Conservation (phyloP, 1,139 yeast species). For the Blastobotrys petasosporus region DNA sequence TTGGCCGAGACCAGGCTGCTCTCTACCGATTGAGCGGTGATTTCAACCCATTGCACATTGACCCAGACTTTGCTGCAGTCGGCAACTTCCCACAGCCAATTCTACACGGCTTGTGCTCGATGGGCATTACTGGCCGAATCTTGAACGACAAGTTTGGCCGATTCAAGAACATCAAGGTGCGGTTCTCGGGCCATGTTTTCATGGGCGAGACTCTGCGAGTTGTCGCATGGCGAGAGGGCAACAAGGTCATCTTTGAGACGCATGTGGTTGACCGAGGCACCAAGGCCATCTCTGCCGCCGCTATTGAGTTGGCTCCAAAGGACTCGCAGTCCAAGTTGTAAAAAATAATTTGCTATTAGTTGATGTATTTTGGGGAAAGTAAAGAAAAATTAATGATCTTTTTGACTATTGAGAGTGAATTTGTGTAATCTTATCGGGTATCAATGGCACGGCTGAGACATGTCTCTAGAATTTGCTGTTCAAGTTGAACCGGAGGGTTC, state of each 20-base stretch:
- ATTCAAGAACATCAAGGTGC: conserved; percentile 79
- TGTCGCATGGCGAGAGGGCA: conserved; percentile 76
- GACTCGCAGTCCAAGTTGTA: conserved; percentile 25
- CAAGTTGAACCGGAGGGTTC: too few relatives aligned
- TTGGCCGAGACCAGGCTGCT: conserved; percentile 77
- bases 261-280: conserved; percentile 74
- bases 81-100: conserved; percentile 86
- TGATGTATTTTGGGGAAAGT: neutral
- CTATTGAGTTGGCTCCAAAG: conserved; percentile 51
- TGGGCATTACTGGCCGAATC: conserved; percentile 76
- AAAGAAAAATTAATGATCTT: too few relatives aligned
- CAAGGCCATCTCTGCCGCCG: conserved; percentile 83
- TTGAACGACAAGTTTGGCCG: conserved; percentile 76
- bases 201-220: conserved; percentile 93
- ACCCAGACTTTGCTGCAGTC: conserved; percentile 82
- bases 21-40: conserved; percentile 90
- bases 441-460: too few relatives aligned
- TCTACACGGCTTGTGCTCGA: conserved; percentile 85
- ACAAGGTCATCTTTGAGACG: conserved; percentile 72
- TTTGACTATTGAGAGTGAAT: too few relatives aligned
- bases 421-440: too few relatives aligned
- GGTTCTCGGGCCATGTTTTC: conserved; percentile 88
- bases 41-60: conserved; percentile 91
- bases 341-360: neutral
- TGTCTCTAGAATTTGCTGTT: too few relatives aligned